Evolutionary conservation across 2,329 filamentous ascomycete species (phyloP).

Genomic region (Talaromyces islandicus): DNA sequence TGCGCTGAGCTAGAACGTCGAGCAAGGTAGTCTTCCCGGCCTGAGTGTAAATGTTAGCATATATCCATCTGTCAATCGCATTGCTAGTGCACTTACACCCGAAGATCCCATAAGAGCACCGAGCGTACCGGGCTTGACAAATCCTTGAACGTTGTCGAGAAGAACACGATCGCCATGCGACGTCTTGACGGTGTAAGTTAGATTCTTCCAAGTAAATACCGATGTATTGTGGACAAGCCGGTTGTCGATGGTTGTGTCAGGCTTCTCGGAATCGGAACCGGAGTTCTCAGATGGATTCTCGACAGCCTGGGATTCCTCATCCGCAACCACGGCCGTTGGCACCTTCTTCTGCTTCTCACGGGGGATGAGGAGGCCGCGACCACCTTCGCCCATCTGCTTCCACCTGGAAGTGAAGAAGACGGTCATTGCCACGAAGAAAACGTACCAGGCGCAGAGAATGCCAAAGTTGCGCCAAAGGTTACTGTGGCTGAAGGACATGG

Average conservation of each 20-base stretch:
- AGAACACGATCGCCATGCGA: slow-evolving; percentile 50
- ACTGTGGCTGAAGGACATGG: slow-evolving; percentile 47
- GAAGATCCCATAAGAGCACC: slow-evolving; percentile 73
- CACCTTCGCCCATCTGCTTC: slow-evolving; percentile 48
- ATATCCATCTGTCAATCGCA: too few relatives aligned
- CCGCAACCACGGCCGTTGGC: too few relatives aligned
- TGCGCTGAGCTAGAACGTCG: slow-evolving; percentile 67
- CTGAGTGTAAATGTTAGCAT: too few relatives aligned
- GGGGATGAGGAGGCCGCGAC: slow-evolving; percentile 55
- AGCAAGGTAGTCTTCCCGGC: slow-evolving; percentile 71
- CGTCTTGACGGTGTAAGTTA: slow-evolving; percentile 63
- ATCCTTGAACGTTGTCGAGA: slow-evolving; percentile 64
- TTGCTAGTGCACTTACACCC: too few relatives aligned
- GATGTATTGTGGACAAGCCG: too few relatives aligned
- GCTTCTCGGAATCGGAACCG: slow-evolving; percentile 63
- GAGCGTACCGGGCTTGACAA: slow-evolving; percentile 70
- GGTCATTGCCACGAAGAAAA: slow-evolving; percentile 52
- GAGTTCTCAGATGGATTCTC: slow-evolving; percentile 41
- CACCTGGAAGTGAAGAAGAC: slow-evolving; percentile 53
- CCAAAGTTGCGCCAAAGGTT: slow-evolving; percentile 58
- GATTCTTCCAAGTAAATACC: slow-evolving; percentile 71
- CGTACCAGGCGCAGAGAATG: slow-evolving; percentile 60
- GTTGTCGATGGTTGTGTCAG: too few relatives aligned
- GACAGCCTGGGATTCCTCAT: slow-evolving; percentile 19
- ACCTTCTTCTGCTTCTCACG: slow-evolving; percentile 49